A percentile compares a stretch with the other conserved stretches of the same genome.
These are phyloP conservation scores for Butyriboletus appendiculatus DNA, from an alignment of 1,284 basidiomycete genomes.

Conservation along the genomic window DNA sequence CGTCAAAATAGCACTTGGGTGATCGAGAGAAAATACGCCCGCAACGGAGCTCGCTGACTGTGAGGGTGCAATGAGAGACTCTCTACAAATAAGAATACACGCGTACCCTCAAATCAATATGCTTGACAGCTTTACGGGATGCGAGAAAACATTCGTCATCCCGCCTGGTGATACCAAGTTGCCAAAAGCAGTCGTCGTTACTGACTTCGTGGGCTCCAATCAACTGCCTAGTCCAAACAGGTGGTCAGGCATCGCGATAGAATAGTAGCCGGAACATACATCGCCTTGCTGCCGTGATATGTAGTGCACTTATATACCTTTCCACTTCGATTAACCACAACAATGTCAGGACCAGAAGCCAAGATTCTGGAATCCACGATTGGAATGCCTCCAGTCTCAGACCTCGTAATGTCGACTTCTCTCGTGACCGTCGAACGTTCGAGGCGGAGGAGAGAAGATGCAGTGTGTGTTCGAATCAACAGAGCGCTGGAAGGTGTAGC, in stretches of 20 bases:
- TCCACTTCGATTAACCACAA: slow-evolving; percentile 49
- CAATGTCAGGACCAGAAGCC: slow-evolving; percentile 31
- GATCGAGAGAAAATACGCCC: slow-evolving; percentile 39
- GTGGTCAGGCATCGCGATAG: slow-evolving; percentile 27
- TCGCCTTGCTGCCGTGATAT: slow-evolving; percentile 26
- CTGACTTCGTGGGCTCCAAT: slow-evolving; percentile 24
- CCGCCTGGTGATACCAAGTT: slow-evolving; percentile 26
- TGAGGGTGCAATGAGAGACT: slow-evolving; percentile 8
- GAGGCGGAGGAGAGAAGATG: slow-evolving; percentile 31
- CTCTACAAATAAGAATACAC: neutral
- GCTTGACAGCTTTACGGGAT: slow-evolving; percentile 35
- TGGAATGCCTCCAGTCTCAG: slow-evolving; percentile 42
- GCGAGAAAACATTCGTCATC: slow-evolving; percentile 34
- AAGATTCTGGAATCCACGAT: slow-evolving; percentile 48
- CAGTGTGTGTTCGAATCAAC: slow-evolving; percentile 32
- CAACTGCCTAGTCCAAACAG: slow-evolving; percentile 19
- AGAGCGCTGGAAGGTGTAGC: slow-evolving; percentile 29
- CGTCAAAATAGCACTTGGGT: slow-evolving; percentile 46
- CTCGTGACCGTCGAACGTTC: slow-evolving; percentile 26
- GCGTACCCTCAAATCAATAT: slow-evolving; percentile 54
- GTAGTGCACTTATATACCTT: slow-evolving; percentile 42
- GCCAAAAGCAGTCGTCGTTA: slow-evolving; percentile 30
- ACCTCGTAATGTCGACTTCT: slow-evolving; percentile 38
- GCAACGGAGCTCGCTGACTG: slow-evolving; percentile 29
- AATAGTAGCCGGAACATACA: slow-evolving; percentile 32